Conservation (phyloP, 2,329 filamentous ascomycete genomes). For the Clonostachys rosea region DNA sequence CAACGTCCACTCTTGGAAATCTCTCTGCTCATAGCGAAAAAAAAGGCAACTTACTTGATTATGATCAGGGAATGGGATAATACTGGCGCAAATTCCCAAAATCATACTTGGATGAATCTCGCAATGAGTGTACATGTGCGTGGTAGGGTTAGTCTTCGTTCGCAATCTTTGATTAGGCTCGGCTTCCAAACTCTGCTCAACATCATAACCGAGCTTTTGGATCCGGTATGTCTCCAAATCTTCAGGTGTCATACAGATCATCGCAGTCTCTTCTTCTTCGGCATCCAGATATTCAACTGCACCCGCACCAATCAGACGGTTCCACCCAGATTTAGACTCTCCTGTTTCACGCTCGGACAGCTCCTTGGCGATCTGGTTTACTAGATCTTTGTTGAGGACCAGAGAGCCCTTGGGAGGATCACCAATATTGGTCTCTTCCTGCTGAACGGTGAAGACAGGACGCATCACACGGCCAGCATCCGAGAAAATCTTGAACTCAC, state of each 20-base stretch:
- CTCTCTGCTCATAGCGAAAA: background rate
- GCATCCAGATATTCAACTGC: constrained; percentile 96
- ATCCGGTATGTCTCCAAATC: constrained; percentile 77
- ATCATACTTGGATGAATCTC: constrained; percentile 99
- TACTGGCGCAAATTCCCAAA: constrained; percentile 94
- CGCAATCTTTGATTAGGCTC: constrained; percentile 85
- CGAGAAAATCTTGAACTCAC: constrained; percentile 98
- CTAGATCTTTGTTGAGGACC: constrained; percentile 77
- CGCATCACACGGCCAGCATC: constrained; percentile 94
- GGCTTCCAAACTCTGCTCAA: constrained; percentile 52
- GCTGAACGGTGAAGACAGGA: constrained; percentile 90
- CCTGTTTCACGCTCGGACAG: constrained; percentile 60
- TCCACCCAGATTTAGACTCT: constrained; percentile 72
- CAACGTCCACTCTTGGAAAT: background rate
- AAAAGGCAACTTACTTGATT: constrained; percentile 61
- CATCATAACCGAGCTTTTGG: constrained; percentile 39
- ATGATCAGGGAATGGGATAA: constrained; percentile 99
- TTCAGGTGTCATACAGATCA: constrained; percentile 99
- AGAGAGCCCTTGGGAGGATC: constrained; percentile 60
- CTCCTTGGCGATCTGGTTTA: constrained; percentile 68
- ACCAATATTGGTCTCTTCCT: constrained; percentile 69
- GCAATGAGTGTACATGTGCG: constrained; percentile 94
- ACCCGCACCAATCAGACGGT: constrained; percentile 76
- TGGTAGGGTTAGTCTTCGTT: constrained; percentile 79
- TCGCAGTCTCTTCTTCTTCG: constrained; percentile 96